Evolutionary conservation across 2,329 filamentous ascomycete species (phyloP).

Genomic region (Tolypocladium tropicale): DNA sequence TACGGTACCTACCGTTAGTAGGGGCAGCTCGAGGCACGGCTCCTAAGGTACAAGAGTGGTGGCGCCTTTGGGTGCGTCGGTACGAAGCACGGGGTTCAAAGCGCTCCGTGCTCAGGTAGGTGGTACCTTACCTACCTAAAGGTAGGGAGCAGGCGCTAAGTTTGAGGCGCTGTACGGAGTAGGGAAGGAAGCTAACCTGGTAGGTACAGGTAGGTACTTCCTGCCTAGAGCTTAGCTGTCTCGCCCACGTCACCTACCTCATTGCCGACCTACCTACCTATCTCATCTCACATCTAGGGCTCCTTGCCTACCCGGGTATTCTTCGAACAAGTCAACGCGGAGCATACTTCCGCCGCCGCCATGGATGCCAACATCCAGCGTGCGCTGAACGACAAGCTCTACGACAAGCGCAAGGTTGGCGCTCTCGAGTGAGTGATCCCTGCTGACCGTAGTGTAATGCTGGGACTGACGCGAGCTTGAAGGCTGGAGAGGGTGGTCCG

Average conservation of each 20-base stretch:
- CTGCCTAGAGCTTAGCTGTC: no score
- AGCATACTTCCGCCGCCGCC: constrained; percentile 11
- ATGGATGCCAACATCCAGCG: constrained; percentile 91
- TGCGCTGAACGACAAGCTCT: constrained; percentile 93
- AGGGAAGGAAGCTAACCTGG: no score
- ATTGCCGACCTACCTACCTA: neutral
- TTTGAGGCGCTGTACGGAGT: no score
- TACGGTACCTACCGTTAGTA: no score
- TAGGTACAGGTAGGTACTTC: no score
- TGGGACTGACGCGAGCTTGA: constrained; percentile 9
- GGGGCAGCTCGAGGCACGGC: no score
- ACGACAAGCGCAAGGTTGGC: constrained; percentile 94
- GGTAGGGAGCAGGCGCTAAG: no score
- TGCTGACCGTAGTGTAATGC: neutral
- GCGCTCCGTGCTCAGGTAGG: no score
- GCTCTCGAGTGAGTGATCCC: constrained; percentile 71
- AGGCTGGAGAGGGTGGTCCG: constrained; percentile 88
- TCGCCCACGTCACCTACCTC: neutral
- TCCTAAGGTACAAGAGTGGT: no score
- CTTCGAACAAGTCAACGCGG: neutral
- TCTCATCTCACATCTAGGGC: neutral
- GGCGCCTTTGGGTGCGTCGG: no score
- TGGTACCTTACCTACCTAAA: no score
- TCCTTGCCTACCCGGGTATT: neutral
- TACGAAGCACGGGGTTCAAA: no score